phyloP scores from a whole-genome alignment of 2,329 filamentous ascomycete genomes.

The Beauveria bassiana region DNA sequence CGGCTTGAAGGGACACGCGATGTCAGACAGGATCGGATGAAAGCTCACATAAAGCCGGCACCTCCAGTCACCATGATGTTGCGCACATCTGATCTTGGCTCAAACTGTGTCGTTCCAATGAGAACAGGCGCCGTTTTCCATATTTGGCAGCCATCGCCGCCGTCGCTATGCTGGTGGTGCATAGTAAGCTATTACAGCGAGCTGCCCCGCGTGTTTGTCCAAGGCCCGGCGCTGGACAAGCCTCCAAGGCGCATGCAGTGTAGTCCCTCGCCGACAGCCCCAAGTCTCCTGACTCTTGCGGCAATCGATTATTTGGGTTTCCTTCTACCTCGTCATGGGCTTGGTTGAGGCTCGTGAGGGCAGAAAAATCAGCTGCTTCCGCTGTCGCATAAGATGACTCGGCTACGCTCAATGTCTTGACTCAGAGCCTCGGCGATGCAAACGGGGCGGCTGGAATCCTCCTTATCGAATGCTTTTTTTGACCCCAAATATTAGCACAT shows the following conservation, averaged over 20 bases:
- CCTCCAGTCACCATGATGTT: constrained; percentile 82
- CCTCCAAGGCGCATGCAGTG: background rate
- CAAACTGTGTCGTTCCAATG: constrained; percentile 61
- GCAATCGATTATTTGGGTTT: background rate
- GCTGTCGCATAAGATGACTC: background rate
- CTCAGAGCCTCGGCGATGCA: background rate
- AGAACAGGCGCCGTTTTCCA: constrained; percentile 68
- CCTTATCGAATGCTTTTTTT: too few relatives aligned
- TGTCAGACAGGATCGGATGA: background rate
- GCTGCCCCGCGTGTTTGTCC: background rate
- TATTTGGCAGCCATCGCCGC: constrained; percentile 39
- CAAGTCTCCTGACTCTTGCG: background rate
- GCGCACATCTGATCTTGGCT: constrained; percentile 59
- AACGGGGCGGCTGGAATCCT: background rate
- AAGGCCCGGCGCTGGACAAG: background rate
- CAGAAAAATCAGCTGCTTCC: background rate
- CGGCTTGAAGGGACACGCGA: background rate
- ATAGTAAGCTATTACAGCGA: background rate
- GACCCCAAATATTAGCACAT: too few relatives aligned
- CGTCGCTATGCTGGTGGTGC: background rate
- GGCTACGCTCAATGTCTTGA: background rate
- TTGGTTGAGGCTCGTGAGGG: background rate
- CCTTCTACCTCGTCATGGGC: background rate
- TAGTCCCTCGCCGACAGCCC: background rate
- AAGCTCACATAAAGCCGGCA: constrained; percentile 72